phyloP scores from a whole-genome alignment of 352 stramenopile species.

The Phytophthora chlamydospora region DNA sequence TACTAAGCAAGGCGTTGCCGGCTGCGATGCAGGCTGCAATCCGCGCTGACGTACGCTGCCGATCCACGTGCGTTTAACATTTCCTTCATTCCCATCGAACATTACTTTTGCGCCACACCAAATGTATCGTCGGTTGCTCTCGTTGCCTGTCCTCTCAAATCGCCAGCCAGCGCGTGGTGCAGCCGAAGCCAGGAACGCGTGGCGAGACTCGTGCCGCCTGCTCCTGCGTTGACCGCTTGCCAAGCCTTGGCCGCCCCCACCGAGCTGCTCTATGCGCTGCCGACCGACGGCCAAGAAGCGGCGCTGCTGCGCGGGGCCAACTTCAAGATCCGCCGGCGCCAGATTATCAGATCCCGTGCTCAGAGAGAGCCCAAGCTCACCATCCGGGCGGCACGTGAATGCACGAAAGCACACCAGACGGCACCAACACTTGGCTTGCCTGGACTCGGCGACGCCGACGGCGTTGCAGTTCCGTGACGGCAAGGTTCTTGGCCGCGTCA shows the following conservation, averaged over 20 bases:
- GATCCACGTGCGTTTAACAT: slow-evolving; percentile 14
- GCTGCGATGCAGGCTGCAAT: not conserved
- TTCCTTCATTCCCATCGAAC: slow-evolving; percentile 19
- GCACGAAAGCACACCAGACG: slow-evolving; percentile 11
- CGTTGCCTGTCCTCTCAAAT: not conserved
- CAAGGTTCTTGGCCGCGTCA: slow-evolving; percentile 5
- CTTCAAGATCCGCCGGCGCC: slow-evolving; percentile 18
- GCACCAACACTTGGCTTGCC: not conserved
- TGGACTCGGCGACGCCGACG: not conserved
- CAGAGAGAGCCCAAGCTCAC: slow-evolving; percentile 7
- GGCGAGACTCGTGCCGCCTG: not conserved
- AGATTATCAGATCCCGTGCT: slow-evolving; percentile 30
- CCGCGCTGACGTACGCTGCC: not conserved
- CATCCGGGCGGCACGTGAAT: slow-evolving; percentile 16
- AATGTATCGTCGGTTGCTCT: not conserved
- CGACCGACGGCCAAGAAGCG: not conserved
- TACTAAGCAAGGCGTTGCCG: not conserved
- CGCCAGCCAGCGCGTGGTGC: not conserved
- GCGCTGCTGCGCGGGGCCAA: not conserved
- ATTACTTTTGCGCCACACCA: not conserved
- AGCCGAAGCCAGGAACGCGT: not conserved
- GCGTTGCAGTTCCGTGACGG: not conserved
- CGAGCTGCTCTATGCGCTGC: slow-evolving; percentile 1
- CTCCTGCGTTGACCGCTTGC: not conserved
- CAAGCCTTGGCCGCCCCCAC: not conserved